Base-by-base conservation (phyloP, 2,329 filamentous ascomycete species). In the Sclerotinia subarctica region DNA sequence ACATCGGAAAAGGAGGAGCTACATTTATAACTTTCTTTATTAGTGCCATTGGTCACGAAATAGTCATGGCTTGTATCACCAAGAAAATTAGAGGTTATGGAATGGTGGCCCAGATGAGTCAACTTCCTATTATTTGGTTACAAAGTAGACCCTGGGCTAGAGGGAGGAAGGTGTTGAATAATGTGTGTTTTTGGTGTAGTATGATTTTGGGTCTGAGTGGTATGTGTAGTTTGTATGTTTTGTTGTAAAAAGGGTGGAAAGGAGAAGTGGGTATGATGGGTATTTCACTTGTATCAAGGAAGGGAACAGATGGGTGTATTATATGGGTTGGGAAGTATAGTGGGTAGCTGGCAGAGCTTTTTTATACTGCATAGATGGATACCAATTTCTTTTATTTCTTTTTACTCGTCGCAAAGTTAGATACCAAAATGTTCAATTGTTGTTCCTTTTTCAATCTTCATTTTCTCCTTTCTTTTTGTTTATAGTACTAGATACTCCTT, bases 11-110 rank as follows among this genome's bases (percentile, higher is more conserved):
- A 68, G 84, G 86, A 21, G 83, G 90, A 68, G 94, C 95, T 35
- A 98, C 94, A 35, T 81, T 93, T 70, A 91, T 97, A 73, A 98
- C 95, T 0, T 98, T 99, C 77, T 81, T 98, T 68, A 90, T 98
- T 75, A 94, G 90, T 69, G 92, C 95, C 47, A 77, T 96, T 29
- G 93, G 93, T 21, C 95, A 98, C 77, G 95, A 99, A 79, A 85
- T 99, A 68, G 92, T 99, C 75, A 96, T 99, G 91, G 93, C 91
- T 10, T 98, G 94, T 78, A 98, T 99, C 78, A 97, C 94, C 35
- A 94, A 97, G 83, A 98, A 99, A 82, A 83, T 98, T 57, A 84
- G 95, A 49, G 95, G 95, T 17, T 99, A 98, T 77, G 95, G 94
- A 13, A 96, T 97, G 77, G 76, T 96, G 26, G 91, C 92, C 70